Conservation (phyloP, 768 basidiomycete genomes). For the Mrakia frigida region DNA sequence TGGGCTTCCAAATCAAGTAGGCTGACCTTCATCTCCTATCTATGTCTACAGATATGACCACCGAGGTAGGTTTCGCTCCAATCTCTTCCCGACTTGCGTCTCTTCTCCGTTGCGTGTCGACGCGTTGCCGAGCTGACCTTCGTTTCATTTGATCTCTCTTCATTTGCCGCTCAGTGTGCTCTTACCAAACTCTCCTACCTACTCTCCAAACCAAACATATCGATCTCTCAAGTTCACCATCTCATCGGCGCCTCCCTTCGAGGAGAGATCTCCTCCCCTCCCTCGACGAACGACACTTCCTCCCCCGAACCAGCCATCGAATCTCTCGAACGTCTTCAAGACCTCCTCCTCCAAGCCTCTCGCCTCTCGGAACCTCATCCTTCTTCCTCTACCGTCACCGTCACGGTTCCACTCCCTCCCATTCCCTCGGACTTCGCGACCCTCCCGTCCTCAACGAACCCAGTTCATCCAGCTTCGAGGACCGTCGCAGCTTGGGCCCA, state of each 20-base stretch:
- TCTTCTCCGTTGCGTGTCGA: background rate
- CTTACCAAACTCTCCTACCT: conserved; percentile 85
- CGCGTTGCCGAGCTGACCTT: background rate
- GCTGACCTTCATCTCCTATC: background rate
- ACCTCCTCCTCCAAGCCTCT: conserved; percentile 62
- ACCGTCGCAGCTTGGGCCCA: conserved; percentile 23
- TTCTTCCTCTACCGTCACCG: background rate
- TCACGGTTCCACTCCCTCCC: conserved; percentile 7
- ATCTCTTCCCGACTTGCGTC: background rate
- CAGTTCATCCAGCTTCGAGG: background rate
- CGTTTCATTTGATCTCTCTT: background rate
- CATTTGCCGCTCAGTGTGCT: conserved; percentile 58
- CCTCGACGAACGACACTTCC: conserved; percentile 43
- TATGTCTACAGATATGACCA: conserved; percentile 72
- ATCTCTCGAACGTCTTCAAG: conserved; percentile 59
- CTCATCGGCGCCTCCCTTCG: conserved; percentile 74
- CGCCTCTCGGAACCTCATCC: conserved; percentile 41
- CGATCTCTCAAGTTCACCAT: conserved; percentile 60
- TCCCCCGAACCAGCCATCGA: conserved; percentile 48
- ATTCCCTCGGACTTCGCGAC: background rate
- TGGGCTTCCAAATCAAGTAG: background rate
- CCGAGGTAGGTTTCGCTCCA: conserved; percentile 57
- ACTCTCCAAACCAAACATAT: conserved; percentile 75
- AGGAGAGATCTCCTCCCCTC: conserved; percentile 65
- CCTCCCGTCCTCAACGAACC: background rate